Base-by-base conservation (phyloP, 345 rosid genomes). In the Populus alba region DNA sequence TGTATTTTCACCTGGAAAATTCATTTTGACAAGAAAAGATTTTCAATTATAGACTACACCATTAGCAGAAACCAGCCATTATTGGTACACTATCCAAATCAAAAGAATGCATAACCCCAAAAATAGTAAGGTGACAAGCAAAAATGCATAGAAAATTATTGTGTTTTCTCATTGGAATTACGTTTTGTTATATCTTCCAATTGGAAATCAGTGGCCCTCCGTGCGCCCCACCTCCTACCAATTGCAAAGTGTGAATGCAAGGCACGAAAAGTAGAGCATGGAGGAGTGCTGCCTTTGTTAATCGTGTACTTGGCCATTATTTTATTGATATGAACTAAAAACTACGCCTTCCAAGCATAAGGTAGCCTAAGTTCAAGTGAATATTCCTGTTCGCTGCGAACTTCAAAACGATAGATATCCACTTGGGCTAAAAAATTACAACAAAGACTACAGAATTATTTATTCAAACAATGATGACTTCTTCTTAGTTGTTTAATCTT, bases 1-100 rank as follows among this genome's bases (percentile, higher is more conserved):
- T 92, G 94, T 74, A 93, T 93, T 87, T 92, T 95, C 84, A 93
- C 92, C 99, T 95, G 79, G 23, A 68, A 79, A 66, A 38, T 63
- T 75, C 72, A n/a, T 53, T 51, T 31, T 3, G 12, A 23, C 20
- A 57, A 5, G 4, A 47, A 41, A 47, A 47, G 51, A 13, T 12
- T 47, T 47, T 47, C 51, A 7, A 39, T 39, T 39, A 39, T 39
- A 39, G 43, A 39, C 43, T 39, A 39, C 43, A 47, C 18, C 18
- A 47, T 47, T 15, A 18, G 6, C 51, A 39, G 43, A 39, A 39
- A 39, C 43, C 8, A 39, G 43, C 43, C 43, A 47, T 15, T 47
- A 18, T 13, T 12, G 51, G 51, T 45, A 12, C 51, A 45, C 6
- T 45, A 45, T 13, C 51, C 17, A 45, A 12, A 45, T 41, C 5